These are phyloP conservation scores for Pelargonium citronellum DNA, from an alignment of 441 rosid genomes.

Conservation along the genomic window DNA sequence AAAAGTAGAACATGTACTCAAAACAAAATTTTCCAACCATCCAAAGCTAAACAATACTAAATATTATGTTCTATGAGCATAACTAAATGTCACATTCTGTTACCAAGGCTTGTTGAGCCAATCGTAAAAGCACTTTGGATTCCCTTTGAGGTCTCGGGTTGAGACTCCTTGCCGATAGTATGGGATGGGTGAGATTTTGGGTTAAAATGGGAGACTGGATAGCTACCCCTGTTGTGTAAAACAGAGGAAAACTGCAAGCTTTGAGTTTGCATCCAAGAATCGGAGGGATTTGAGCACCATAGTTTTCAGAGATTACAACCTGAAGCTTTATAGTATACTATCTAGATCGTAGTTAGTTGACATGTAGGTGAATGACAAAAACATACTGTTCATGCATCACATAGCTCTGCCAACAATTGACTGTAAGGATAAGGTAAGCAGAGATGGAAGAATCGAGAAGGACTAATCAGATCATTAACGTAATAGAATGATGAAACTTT, in stretches of 20 bases:
- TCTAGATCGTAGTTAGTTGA: conserved; percentile 54
- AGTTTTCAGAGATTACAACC: conserved; percentile 80
- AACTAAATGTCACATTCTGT: too few relatives aligned
- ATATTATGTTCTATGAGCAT: neutral
- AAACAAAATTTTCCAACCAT: conserved; percentile 69
- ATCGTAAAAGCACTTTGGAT: too few relatives aligned
- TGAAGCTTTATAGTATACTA: conserved; percentile 44
- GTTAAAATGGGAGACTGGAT: too few relatives aligned
- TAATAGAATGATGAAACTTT: conserved; percentile 14
- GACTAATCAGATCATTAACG: conserved; percentile 40
- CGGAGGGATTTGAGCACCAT: conserved; percentile 73
- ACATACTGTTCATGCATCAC: neutral
- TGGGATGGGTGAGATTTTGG: too few relatives aligned
- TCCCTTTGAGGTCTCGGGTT: too few relatives aligned
- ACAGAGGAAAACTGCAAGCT: conserved; percentile 91
- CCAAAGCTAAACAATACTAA: conserved; percentile 32
- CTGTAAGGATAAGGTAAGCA: conserved; percentile 53
- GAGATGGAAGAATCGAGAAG: conserved; percentile 46
- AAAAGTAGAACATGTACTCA: conserved; percentile 82
- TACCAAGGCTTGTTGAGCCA: too few relatives aligned
- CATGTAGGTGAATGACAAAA: conserved; percentile 54
- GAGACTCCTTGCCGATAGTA: too few relatives aligned
- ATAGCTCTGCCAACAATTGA: conserved; percentile 41
- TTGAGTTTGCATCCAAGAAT: conserved; percentile 93
- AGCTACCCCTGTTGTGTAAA: conserved; percentile 49